phyloP scores from a whole-genome alignment of 371 early-diverging fungal genomes.

The Funneliformis caledonium region DNA sequence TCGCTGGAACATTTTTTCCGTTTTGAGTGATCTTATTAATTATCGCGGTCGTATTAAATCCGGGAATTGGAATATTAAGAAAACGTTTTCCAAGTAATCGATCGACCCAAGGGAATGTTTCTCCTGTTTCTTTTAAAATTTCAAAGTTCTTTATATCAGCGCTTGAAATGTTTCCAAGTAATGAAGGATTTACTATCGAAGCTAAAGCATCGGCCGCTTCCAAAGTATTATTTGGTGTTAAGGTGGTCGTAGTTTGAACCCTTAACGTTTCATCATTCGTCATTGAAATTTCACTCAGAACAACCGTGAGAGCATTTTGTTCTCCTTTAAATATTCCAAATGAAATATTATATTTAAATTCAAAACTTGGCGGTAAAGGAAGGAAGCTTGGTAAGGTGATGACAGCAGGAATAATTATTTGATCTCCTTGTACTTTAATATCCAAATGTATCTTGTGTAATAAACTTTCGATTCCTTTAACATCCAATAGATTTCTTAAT shows the following conservation, averaged over 20 bases:
- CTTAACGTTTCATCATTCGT: not conserved
- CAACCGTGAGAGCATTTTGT: not conserved
- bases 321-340: not conserved
- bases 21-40: not conserved
- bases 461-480: not conserved
- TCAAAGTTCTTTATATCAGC: not conserved
- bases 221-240: not conserved
- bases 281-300: not conserved
- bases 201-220: not conserved
- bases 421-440: not conserved
- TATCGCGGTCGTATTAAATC: not conserved
- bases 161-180: not conserved
- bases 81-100: not conserved
- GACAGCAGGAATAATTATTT: not conserved
- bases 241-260: not conserved
- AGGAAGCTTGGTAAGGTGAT: not conserved
- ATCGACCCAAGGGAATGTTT: not conserved
- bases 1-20: not conserved
- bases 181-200: not conserved
- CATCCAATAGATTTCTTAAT: not conserved
- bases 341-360: not conserved
- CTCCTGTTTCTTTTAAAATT: not conserved
- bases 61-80: not conserved
- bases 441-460: not conserved
- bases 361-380: constrained; percentile 2